Base-by-base conservation (phyloP, 495 filamentous ascomycete species). In the Trypethelium eluteriae region DNA sequence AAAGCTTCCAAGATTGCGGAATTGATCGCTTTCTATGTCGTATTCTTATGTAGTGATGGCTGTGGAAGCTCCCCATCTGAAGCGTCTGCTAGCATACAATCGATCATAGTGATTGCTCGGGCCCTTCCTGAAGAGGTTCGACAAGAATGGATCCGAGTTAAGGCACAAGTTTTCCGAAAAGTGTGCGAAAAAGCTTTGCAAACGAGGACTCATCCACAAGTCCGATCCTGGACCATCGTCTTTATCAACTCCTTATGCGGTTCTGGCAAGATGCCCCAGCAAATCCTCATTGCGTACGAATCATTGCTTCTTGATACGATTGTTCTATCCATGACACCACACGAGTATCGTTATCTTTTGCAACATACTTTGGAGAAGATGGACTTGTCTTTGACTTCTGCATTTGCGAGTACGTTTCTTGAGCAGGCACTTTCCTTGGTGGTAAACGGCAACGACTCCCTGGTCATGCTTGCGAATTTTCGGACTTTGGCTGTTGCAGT, bases 11-110 rank as follows among this genome's bases (percentile, higher is more conserved):
- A 56, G 12, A 87, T 82, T 1, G 69, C 86, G 14, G 80, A 86
- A 65, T 72, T 87, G 44, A 78, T 84, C 3, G 79, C 83, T 2
- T 70, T 85, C 61, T 79, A 78, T 32, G 81, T 81, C 10, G 81
- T 85, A 32, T 77, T 79, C 65, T 80, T 81, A 9, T 85, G 81
- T 66, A 84, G 81, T 12, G 73, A 77, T 38, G 80, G 73, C 50
- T 76, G 73, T 62, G 74, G 69, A 32, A 62, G 82, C 7, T 75
- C 76, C 2, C 62, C 75, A 3, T 63, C 72, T 2, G 78, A 84
- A n/a, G 41, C 41, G 0, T 7, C 41, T 7, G 41, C 41, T 14
- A 44, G 41, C 41, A 44, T 44, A 44, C 6, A 14, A 44, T 44
- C 41, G 14, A 44, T 44, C 6, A 44, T 44, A 7, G 14, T 14